A percentile compares a stretch with the other conserved stretches of the same genome.
These are phyloP conservation scores for Fusarium kyushuense DNA, from an alignment of 2,329 filamentous ascomycete species.

Conservation along the genomic window DNA sequence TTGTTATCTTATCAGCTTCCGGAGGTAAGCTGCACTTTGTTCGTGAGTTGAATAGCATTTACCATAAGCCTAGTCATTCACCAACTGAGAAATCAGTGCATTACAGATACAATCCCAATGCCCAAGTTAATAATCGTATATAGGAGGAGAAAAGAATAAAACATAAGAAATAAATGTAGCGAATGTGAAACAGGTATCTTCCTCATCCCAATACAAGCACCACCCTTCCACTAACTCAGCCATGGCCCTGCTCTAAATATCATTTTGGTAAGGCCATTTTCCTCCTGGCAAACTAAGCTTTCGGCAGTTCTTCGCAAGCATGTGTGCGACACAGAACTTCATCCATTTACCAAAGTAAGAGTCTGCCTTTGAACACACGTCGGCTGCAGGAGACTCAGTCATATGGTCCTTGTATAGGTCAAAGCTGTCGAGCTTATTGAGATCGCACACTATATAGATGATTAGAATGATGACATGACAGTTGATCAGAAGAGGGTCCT, in stretches of 20 bases:
- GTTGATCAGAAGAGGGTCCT: rapidly evolving
- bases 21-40: too few species aligned
- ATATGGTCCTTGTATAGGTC: neutral
- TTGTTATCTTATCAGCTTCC: too few species aligned
- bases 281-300: conserved; percentile 1
- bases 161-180: too few species aligned
- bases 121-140: too few species aligned
- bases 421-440: neutral
- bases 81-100: too few species aligned
- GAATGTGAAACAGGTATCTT: too few species aligned
- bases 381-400: neutral
- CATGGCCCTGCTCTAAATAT: neutral
- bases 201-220: too few species aligned
- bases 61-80: too few species aligned
- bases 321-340: neutral
- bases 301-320: conserved; percentile 1
- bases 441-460: neutral
- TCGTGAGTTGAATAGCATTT: too few species aligned
- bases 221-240: too few species aligned
- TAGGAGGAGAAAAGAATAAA: too few species aligned
- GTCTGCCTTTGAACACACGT: neutral
- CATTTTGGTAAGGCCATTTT: conserved; percentile 7
- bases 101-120: too few species aligned
- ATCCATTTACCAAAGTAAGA: neutral
- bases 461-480: neutral